Base-by-base conservation (phyloP, 2,329 filamentous ascomycete species). In the Incumbomyces lentus region DNA sequence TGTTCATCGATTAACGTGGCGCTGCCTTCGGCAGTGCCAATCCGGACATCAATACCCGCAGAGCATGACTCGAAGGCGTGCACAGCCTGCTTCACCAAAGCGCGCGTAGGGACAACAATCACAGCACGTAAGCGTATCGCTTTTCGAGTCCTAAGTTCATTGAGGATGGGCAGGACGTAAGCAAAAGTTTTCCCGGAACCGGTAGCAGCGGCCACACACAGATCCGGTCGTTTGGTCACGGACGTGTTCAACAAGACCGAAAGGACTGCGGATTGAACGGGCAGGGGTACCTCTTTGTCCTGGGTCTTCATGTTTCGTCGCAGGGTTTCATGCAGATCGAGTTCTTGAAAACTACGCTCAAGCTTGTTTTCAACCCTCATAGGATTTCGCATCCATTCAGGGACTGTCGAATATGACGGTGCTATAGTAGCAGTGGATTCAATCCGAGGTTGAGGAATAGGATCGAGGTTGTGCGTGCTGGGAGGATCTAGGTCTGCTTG, bases 131-230 rank as follows among this genome's bases (percentile, higher is more conserved):
- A 67, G 46, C 77, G 76, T 0, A 83, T 84, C 10, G 79, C 73
- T 17, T 68, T 68, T 12, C 75, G 74, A 29, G 76, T 71, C 54
- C 82, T 81, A 40, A 98, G 69, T 42, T 83, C 81, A 38, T 87
- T 79, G 3, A 94, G 75, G 49, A 98, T 79, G 0, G 92, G 92
- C 2, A 98, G 69, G 0, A 90, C 78, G 59, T 98, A 98, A 0
- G 90, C 84, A 13, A 98, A 65, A 0, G 92, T 98, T 62, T 98
- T 98, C 47, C 92, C 92, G 0, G 92, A 96, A 7, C 92, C 92
- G 0, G 92, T 98, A 1, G 90, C 85, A 0, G 93, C 92, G 6
- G 88, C 92, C 2, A 98, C 82, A 37, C 94, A 82, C 3, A 98
- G 66, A 62, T 98, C 92, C 4, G 86, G 84, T 1, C 76, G 68